Percentiles rank a stretch among this genome's conserved stretches.
These are phyloP conservation scores for Termitomyces sp. DNA, from an alignment of 768 basidiomycete genomes.

Conservation along the genomic window DNA sequence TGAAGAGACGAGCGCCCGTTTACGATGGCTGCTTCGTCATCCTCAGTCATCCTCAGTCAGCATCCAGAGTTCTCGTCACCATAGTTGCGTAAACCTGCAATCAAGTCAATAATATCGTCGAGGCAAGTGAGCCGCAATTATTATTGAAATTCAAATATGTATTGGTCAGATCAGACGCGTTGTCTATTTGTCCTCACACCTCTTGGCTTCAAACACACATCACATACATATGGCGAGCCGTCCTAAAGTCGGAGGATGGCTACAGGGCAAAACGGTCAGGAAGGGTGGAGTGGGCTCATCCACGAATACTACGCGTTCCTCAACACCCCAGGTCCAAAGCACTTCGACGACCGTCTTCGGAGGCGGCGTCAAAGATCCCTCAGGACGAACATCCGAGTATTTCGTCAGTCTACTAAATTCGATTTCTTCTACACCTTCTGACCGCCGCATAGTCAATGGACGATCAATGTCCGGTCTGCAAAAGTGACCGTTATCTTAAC, in stretches of 20 bases:
- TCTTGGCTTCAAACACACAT: neutral
- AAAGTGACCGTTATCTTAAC: constrained; percentile 93
- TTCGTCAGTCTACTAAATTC: constrained; percentile 53
- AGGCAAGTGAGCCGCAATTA: too few relatives aligned
- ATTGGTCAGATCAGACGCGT: too few relatives aligned
- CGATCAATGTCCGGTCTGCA: constrained; percentile 96
- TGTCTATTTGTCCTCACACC: too few relatives aligned
- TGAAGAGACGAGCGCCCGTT: neutral
- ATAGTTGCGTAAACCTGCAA: neutral
- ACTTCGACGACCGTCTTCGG: constrained; percentile 75
- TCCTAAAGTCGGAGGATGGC: constrained; percentile 46
- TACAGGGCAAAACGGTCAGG: constrained; percentile 73
- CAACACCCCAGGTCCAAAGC: constrained; percentile 64
- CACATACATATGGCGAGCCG: constrained; percentile 27
- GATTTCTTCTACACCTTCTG: neutral
- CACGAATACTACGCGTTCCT: constrained; percentile 52
- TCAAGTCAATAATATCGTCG: neutral
- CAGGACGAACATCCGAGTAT: constrained; percentile 78
- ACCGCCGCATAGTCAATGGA: constrained; percentile 62
- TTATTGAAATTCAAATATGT: too few relatives aligned
- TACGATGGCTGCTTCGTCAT: neutral
- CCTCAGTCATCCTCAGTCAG: neutral
- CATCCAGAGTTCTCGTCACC: constrained; percentile 3
- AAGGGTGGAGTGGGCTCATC: constrained; percentile 50
- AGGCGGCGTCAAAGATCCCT: constrained; percentile 83